Evolutionary conservation across 192 early-diverging fungal species (phyloP).

Genomic region (Coemansia sp.): DNA sequence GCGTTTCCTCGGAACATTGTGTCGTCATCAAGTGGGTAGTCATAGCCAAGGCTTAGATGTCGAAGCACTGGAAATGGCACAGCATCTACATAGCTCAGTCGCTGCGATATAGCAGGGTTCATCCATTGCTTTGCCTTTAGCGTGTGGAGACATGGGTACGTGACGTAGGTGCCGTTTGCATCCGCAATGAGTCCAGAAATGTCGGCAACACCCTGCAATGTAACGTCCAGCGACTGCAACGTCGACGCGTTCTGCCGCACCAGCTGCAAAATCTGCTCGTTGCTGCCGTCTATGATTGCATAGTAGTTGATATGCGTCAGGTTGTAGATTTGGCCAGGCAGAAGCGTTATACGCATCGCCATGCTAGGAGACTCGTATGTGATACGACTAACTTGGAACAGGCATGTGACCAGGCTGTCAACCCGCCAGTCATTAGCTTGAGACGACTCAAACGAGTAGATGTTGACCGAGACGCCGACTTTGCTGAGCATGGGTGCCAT

Average conservation of each 20-base stretch:
- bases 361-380: background rate
- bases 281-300: background rate
- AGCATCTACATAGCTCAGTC: background rate
- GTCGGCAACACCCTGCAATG: background rate
- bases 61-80: constrained; percentile 11
- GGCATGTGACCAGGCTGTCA: background rate
- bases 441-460: background rate
- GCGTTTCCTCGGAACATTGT: constrained; percentile 4
- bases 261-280: background rate
- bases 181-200: background rate
- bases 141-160: background rate
- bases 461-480: background rate
- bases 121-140: background rate
- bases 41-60: background rate
- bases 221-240: background rate
- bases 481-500: background rate
- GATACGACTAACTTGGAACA: background rate
- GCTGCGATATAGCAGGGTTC: background rate
- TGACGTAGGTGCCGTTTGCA: background rate
- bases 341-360: background rate
- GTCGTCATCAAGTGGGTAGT: constrained; percentile 13
- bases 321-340: background rate
- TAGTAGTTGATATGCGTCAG: background rate
- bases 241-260: background rate
- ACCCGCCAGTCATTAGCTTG: background rate